Percentiles rank a stretch among this genome's conserved stretches.
These are phyloP conservation scores for Hypoxylon sp. DNA, from an alignment of 2,329 filamentous ascomycete genomes.

Conservation along the genomic window DNA sequence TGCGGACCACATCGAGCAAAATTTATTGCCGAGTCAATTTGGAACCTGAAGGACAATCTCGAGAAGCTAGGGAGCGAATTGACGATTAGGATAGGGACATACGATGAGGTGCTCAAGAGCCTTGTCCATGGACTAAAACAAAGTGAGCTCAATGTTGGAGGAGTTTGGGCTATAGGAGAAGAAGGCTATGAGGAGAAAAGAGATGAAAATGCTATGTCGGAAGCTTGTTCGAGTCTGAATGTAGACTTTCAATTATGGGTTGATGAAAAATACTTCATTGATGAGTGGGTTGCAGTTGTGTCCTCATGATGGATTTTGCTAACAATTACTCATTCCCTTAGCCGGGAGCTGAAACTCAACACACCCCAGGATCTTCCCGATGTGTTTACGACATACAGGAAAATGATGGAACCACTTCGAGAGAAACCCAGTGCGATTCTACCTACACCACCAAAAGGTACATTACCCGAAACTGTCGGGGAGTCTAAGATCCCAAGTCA, in stretches of 20 bases:
- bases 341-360: constrained; percentile 75
- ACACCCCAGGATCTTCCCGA: constrained; percentile 75
- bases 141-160: constrained; percentile 66
- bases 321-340: constrained; percentile 53
- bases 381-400: constrained; percentile 82
- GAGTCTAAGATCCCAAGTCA: constrained; percentile 69
- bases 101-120: constrained; percentile 71
- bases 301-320: neutral
- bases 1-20: constrained; percentile 80
- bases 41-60: constrained; percentile 77
- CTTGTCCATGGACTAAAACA: constrained; percentile 67
- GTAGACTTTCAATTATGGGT: constrained; percentile 75
- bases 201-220: constrained; percentile 72
- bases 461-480: constrained; percentile 72
- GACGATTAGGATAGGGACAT: constrained; percentile 73
- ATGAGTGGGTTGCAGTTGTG: constrained; percentile 73
- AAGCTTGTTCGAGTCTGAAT: constrained; percentile 66
- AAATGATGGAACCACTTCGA: constrained; percentile 79
- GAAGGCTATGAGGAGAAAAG: constrained; percentile 77
- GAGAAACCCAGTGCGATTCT: constrained; percentile 72
- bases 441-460: constrained; percentile 64
- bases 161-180: constrained; percentile 82
- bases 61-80: constrained; percentile 73
- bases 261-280: constrained; percentile 84
- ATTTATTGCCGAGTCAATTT: constrained; percentile 80